Evolutionary conservation across 768 basidiomycete species (phyloP).

Genomic region (Leccinellum albellum): DNA sequence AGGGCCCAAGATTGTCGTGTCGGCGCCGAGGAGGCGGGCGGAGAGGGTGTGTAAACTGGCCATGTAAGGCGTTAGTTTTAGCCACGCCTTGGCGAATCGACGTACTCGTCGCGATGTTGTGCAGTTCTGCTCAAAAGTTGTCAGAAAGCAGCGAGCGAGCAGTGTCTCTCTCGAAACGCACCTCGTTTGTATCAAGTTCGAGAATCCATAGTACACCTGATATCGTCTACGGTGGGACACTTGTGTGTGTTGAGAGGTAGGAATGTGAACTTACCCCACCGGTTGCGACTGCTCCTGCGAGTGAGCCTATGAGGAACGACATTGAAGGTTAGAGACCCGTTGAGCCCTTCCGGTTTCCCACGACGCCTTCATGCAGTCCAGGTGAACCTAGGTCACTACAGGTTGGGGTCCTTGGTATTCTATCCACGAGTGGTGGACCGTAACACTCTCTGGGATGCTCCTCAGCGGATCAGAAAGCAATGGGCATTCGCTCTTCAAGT

Average conservation of each 20-base stretch:
- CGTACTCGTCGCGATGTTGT: constrained; percentile 52
- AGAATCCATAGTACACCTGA: constrained; percentile 75
- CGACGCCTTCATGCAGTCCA: too few species aligned
- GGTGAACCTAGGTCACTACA: too few species aligned
- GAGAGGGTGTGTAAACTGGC: constrained; percentile 46
- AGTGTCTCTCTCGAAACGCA: constrained; percentile 26
- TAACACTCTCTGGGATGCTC: too few species aligned
- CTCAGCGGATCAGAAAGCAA: too few species aligned
- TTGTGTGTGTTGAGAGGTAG: background rate
- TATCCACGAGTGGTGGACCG: too few species aligned
- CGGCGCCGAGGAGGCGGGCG: constrained; percentile 48
- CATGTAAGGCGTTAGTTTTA: background rate
- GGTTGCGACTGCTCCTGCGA: constrained; percentile 59
- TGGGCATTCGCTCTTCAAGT: too few species aligned
- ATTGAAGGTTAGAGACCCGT: constrained; percentile 16
- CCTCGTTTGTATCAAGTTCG: constrained; percentile 59
- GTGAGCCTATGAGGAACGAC: constrained; percentile 61
- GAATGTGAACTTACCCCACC: constrained; percentile 48
- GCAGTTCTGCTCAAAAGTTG: constrained; percentile 41
- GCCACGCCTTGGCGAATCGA: background rate
- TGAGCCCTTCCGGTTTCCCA: background rate
- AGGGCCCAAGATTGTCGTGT: constrained; percentile 45
- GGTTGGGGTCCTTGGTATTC: too few species aligned
- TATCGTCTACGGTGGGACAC: background rate
- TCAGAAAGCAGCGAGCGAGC: background rate